These are phyloP conservation scores for Epichloe coenophiala DNA, from an alignment of 2,329 filamentous ascomycete species.

Conservation along the genomic window DNA sequence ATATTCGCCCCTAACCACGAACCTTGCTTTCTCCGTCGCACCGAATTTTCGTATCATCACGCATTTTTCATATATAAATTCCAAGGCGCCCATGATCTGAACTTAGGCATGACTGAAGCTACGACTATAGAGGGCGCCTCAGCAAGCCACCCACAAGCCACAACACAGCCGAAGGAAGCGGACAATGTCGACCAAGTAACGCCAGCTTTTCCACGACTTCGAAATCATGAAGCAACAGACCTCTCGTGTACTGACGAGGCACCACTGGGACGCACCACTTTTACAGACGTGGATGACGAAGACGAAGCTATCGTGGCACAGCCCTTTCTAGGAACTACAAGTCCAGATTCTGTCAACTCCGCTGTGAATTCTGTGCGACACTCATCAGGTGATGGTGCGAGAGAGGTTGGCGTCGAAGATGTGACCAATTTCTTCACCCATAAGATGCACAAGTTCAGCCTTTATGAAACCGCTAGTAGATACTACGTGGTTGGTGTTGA, in stretches of 20 bases:
- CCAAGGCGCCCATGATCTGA: too few relatives aligned
- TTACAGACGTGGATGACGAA: not conserved
- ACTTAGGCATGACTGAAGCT: not conserved
- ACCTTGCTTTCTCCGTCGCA: too few relatives aligned
- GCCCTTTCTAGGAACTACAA: constrained; percentile 23
- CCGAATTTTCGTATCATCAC: too few relatives aligned
- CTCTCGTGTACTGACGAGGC: not conserved
- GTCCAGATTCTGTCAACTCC: constrained; percentile 30
- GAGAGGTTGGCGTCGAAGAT: constrained; percentile 18
- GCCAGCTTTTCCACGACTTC: not conserved
- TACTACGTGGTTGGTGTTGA: constrained; percentile 95
- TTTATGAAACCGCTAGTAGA: constrained; percentile 86
- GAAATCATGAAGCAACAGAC: not conserved
- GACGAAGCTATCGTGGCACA: not conserved
- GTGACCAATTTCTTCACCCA: constrained; percentile 28
- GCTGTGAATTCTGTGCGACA: constrained; percentile 13
- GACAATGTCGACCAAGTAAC: not conserved
- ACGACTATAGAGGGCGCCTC: not conserved
- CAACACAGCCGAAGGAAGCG: not conserved
- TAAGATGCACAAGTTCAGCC: constrained; percentile 91
- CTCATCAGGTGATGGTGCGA: constrained; percentile 1
- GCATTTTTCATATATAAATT: too few relatives aligned
- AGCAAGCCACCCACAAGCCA: not conserved
- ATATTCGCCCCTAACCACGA: too few relatives aligned
- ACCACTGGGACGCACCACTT: not conserved